phyloP scores from a whole-genome alignment of 2,329 filamentous ascomycete species.

The Aspergillus pseudonomiae region DNA sequence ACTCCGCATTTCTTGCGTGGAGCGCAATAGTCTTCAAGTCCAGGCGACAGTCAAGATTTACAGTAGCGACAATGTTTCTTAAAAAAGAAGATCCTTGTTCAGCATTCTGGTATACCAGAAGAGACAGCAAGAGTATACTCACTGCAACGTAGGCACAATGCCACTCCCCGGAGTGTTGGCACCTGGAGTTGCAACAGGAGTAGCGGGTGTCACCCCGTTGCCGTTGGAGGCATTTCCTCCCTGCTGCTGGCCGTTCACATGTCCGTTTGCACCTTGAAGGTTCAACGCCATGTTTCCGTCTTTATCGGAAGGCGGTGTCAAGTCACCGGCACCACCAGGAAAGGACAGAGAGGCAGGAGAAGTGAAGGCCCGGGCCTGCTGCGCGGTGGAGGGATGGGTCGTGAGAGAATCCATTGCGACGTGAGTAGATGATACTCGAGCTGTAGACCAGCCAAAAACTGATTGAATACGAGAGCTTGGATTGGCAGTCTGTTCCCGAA shows the following conservation, averaged over 20 bases:
- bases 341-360: constrained; percentile 91
- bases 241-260: constrained; percentile 57
- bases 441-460: constrained; percentile 28
- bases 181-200: constrained; percentile 88
- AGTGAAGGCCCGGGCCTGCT: constrained; percentile 94
- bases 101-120: constrained; percentile 53
- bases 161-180: constrained; percentile 82
- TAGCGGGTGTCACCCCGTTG: constrained; percentile 82
- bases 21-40: constrained; percentile 98
- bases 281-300: constrained; percentile 58
- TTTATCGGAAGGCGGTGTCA: constrained; percentile 76
- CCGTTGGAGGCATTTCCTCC: constrained; percentile 64
- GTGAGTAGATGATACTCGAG: constrained; percentile 29
- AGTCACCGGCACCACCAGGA: constrained; percentile 77
- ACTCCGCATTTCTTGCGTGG: constrained; percentile 97
- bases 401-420: constrained; percentile 82
- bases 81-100: constrained; percentile 43
- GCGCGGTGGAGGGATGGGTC: constrained; percentile 86
- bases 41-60: constrained; percentile 95
- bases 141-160: constrained; percentile 93
- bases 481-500: constrained; percentile 30
- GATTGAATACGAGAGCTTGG: constrained; percentile 20
- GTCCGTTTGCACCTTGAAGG: constrained; percentile 50
- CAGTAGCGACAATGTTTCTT: constrained; percentile 99
- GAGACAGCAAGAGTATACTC: constrained; percentile 66